Evolutionary conservation across 257 asterid species (phyloP), one percentile per base, ranked within the genome.

Genomic region (Lithospermum erythrorhizon): DNA sequence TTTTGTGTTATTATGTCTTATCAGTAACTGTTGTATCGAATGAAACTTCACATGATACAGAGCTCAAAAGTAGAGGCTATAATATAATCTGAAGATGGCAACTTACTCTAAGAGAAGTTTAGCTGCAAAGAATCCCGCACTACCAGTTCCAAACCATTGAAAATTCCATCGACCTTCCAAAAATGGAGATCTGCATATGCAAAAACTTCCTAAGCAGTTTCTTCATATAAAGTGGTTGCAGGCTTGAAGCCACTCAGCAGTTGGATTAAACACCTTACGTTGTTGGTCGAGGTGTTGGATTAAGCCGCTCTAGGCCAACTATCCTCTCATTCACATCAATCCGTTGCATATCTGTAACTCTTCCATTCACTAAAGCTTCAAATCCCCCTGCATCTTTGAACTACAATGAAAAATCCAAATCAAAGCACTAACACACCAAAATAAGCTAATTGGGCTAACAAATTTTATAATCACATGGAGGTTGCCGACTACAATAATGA

Each of bases 211-310:
- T 35, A 59, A 69, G 41, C 57, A 61, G 24, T 65, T 29, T 47
- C 51, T 30, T 25, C 37, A 35, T 52, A 62, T 61, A 54, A 11
- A 56, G 22, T 13, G 15, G 25, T 59, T 9, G 9, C 17, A 51
- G 53, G 55, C 49, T 25, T 41, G 53, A 72, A 61, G 37, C 41
- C 58, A 58, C 22, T 47, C 45, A 45, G 32, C 53, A 25, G 32
- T 65, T 18, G 67, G 71, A 69, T 63, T 54, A 74, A 71, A 73
- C 74, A 75, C 75, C 78, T 81, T 83, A 91, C 97, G 94, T 86
- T 78, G 98, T 82, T 58, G 97, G 98, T 63, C 95, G 78, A 69
- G 95, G 83, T 5, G 89, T 82, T 4, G 97, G 97, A 70, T 82
- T 91, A 78, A 88, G 86, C 73, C 95, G 79, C 83, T 87, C 94